phyloP scores from a whole-genome alignment of 805 yeast species.

The Wickerhamiella sorbophila region DNA sequence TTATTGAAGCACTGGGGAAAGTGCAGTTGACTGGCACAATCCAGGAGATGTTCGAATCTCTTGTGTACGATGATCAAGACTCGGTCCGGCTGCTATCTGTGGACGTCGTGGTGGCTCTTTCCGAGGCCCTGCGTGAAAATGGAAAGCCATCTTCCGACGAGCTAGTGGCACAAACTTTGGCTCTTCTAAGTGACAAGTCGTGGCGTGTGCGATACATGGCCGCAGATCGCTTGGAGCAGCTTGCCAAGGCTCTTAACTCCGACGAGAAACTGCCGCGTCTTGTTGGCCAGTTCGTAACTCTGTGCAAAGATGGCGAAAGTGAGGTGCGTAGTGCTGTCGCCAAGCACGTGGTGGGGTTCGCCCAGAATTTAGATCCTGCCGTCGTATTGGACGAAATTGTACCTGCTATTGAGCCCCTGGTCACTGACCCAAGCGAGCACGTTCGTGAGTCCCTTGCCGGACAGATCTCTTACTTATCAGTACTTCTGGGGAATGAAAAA shows the following conservation, averaged over 20 bases:
- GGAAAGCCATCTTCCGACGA: constrained; percentile 8
- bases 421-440: constrained; percentile 82
- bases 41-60: constrained; percentile 64
- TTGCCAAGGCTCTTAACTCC: constrained; percentile 50
- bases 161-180: constrained; percentile 36
- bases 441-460: constrained; percentile 89
- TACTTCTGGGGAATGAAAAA: constrained; percentile 67
- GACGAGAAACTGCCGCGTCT: constrained; percentile 41
- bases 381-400: constrained; percentile 54
- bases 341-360: constrained; percentile 60
- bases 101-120: constrained; percentile 72
- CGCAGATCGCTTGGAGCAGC: constrained; percentile 75
- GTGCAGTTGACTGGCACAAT: constrained; percentile 38
- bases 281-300: constrained; percentile 54
- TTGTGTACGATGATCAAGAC: constrained; percentile 81
- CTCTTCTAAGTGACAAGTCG: constrained; percentile 71
- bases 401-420: constrained; percentile 69
- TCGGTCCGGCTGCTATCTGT: constrained; percentile 83
- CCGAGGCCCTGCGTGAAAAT: constrained; percentile 25
- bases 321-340: constrained; percentile 94
- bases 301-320: constrained; percentile 87
- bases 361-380: constrained; percentile 23
- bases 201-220: constrained; percentile 99
- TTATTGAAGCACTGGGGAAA: constrained; percentile 41
- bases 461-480: constrained; percentile 74